phyloP scores from a whole-genome alignment of 345 rosid genomes.

The Linum lewisii region DNA sequence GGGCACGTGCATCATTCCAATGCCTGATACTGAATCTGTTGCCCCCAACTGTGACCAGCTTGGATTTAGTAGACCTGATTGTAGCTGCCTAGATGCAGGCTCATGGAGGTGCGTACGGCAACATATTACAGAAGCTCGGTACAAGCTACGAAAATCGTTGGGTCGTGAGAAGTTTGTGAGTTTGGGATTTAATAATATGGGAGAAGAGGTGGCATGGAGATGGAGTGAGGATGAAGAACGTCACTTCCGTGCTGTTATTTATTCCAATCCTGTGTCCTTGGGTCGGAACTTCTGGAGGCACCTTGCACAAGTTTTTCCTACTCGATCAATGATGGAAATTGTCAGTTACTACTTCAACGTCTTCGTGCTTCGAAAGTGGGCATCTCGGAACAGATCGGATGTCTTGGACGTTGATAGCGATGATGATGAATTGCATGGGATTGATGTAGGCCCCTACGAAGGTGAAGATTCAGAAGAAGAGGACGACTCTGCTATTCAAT shows the following conservation, averaged over 20 bases:
- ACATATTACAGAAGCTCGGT: constrained; percentile 54
- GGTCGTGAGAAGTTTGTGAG: constrained; percentile 45
- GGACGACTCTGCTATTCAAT: constrained; percentile 47
- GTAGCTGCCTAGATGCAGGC: constrained; percentile 46
- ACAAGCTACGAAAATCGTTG: constrained; percentile 31
- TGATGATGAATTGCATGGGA: constrained; percentile 67
- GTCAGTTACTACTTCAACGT: constrained; percentile 73
- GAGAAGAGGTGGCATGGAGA: constrained; percentile 45
- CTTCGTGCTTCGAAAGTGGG: constrained; percentile 47
- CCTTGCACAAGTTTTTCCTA: constrained; percentile 40
- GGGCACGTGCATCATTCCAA: constrained; percentile 52
- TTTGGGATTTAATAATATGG: constrained; percentile 63
- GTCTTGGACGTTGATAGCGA: constrained; percentile 56
- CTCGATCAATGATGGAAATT: constrained; percentile 43
- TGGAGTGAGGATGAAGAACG: constrained; percentile 60
- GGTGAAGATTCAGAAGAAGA: constrained; percentile 31
- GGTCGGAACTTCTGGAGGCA: constrained; percentile 63
- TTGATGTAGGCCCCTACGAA: constrained; percentile 14
- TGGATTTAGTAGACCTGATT: constrained; percentile 30
- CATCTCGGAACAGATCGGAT: constrained; percentile 51
- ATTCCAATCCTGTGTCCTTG: constrained; percentile 45
- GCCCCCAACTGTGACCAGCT: constrained; percentile 15
- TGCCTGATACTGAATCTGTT: constrained; percentile 33
- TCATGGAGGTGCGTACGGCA: constrained; percentile 49
- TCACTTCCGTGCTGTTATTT: constrained; percentile 39